Base-by-base conservation (phyloP, 768 basidiomycete genomes). In the Boletus tylopilopsis region DNA sequence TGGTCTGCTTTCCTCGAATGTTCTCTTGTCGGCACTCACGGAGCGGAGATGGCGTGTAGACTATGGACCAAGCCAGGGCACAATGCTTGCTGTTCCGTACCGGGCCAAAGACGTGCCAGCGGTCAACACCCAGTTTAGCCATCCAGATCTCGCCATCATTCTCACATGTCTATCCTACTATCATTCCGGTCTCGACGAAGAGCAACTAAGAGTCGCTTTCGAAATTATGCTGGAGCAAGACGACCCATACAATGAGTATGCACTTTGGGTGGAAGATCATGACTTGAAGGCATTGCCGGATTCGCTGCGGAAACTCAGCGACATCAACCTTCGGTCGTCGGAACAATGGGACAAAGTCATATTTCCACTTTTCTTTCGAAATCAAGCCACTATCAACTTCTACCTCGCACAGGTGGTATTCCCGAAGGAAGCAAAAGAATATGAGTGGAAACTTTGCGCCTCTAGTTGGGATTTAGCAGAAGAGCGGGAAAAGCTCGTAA, bases 391-490 rank as follows among this genome's bases (percentile, higher is more conserved):
- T 0, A 38, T 57, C 7, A 47, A 57, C 21, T 45, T 47, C 11
- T 57, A 51, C 35, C 52, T 72, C 1, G 63, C 70, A 0, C 47
- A 46, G 10, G 54, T 64, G 0, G 71, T 72, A 12, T 71, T 71
- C 35, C 72, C 68, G 0, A 61, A 56, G 23, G 58, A 67, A 32
- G 16, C 62, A 0, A 66, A 60, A 33, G 70, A 64, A 24, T 72
- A 66, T 32, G 58, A 55, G 0, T 41, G 23, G 7, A 72, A 69
- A 37, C 47, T 72, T 0, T 41, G 59, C 0, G 56, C 50, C 0
- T 64, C 64, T 2, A 51, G 59, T 3, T 71, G 72, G 70, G 70
- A 73, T 52, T 55, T 72, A 15, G 70, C 66, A 2, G 48, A 60
- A 12, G 59, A 61, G 25, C 47, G 36, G 6, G 35, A 19, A 0